Evolutionary conservation across 371 early-diverging fungal genomes (phyloP), one percentile per base, ranked within the genome.

Genomic region (Mortierella sp.): DNA sequence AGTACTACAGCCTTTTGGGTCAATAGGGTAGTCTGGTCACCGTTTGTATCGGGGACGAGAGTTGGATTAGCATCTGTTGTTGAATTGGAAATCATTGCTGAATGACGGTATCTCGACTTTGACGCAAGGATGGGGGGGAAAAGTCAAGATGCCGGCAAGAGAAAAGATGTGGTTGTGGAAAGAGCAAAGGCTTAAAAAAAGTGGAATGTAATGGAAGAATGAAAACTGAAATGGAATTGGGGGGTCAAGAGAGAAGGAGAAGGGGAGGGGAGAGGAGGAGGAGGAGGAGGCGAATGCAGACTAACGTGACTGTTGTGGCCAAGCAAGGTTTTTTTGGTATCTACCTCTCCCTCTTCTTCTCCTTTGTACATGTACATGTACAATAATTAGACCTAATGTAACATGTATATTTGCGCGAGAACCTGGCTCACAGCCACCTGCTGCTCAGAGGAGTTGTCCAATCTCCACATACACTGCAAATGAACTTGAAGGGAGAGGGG

Each of bases 371-470:
- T 28, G 28, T 28, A 1, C 28, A 28, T 28, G 28, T 28, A 28
- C 28, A n/a, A n/a, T n/a, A n/a, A n/a, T n/a, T n/a, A n/a, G n/a
- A n/a, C n/a, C n/a, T 28, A 28, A 28, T 28, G 28, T 2, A 28
- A 63, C 67, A 16, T 71, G n/a, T n/a, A 47, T 0, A 62, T 67
- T 47, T 48, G 22, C 19, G 59, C 65, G 8, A 67, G 41, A 19
- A 70, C 71, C 43, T 61, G 70, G 16, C 57, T 22, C 4, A 62
- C 71, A 8, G 66, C 71, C 38, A 63, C 58, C 0, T 70, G 69
- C 47, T 70, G 70, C 63, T 76, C 76, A 3, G 70, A 3, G 70
- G 58, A 8, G 66, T 60, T 40, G 71, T 70, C 76, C 76, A 76
- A 58, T 70, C 76, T 43, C 76, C 76, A 33, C 67, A 62, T 19